Base-by-base conservation (phyloP, 306 rosid species). In the Rubus parviflorus region DNA sequence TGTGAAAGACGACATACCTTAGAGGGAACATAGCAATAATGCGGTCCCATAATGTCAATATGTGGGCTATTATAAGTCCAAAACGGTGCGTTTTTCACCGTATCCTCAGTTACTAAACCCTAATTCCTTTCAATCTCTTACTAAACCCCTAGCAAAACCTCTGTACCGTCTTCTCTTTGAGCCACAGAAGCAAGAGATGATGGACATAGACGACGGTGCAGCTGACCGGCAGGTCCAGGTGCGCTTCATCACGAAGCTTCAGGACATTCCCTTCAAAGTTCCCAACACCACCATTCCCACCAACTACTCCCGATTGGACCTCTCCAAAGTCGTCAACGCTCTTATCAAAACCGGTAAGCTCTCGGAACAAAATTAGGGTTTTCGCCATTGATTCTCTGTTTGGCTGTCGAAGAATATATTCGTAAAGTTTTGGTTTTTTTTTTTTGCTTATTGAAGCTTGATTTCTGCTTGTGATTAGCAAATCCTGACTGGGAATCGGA, bases 281-380 rank as follows among this genome's bases (percentile, higher is more conserved):
- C 89, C 97, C 7, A 0, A 76, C 8, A 41, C 81, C 8, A 68
- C 93, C 85, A 85, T 94, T 8, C 88, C 97, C 42, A 86, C 92
- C 41, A 85, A 80, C 78, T 86, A 92, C 80, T 83, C 93, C 60
- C 88, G 98, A n/a, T 47, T 90, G 15, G 92, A 94, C 72, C 93
- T 94, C 68, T 94, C 98, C 72, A 83, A 91, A 53, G 48, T 94
- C 60, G 88, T 94, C 81, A 94, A 94, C 86, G 87, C 83, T 6
- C 97, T 92, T 73, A 84, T 92, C 73, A 80, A 84, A 69, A 66
- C 87, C 52, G 75, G 97, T 93, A 20, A 49, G 35, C 35, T 30
- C 35, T 30, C 35, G 0, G 1, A 14, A n/a, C 47, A 11, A n/a
- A 23, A 3, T 74, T 74, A 1, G 61, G 68, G 70, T 19, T 65